Percentiles rank a stretch among this genome's conserved stretches.
These are phyloP conservation scores for Dothistroma pini DNA, from an alignment of 2,329 filamentous ascomycete species.

Conservation along the genomic window DNA sequence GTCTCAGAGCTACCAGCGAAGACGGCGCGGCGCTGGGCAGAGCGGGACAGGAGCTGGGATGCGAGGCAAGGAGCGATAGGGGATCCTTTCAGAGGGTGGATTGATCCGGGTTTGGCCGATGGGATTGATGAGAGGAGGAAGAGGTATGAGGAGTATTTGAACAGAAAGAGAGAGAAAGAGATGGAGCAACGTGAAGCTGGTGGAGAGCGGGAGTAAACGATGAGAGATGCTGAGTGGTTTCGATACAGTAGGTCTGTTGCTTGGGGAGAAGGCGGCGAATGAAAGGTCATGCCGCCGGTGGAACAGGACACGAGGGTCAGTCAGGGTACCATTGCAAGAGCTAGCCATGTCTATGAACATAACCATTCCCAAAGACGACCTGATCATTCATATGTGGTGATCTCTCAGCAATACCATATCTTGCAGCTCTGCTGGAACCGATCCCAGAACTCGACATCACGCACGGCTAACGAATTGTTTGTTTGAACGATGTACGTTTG, in stretches of 20 bases:
- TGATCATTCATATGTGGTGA: no score
- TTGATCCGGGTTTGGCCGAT: slow-evolving; percentile 21
- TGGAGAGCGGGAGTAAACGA: background rate
- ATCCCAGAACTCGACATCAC: no score
- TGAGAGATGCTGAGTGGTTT: background rate
- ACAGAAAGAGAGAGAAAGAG: slow-evolving; percentile 4
- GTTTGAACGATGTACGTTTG: background rate
- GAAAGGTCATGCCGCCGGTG: background rate
- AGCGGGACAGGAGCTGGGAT: slow-evolving; percentile 21
- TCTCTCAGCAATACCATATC: no score
- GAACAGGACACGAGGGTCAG: background rate
- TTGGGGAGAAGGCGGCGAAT: background rate
- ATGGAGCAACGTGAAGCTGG: background rate
- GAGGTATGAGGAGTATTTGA: slow-evolving; percentile 13
- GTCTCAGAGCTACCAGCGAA: slow-evolving; percentile 18
- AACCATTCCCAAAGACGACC: no score
- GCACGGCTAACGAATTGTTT: no score
- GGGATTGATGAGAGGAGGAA: slow-evolving; percentile 18
- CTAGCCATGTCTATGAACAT: no score
- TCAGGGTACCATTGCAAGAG: no score
- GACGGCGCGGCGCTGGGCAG: slow-evolving; percentile 14
- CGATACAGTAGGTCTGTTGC: background rate
- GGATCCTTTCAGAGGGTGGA: slow-evolving; percentile 19
- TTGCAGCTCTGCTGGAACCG: no score
- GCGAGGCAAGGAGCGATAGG: slow-evolving; percentile 22